These are phyloP conservation scores for Fusarium praegraminearum DNA, from an alignment of 2,329 filamentous ascomycete species.

Conservation along the genomic window DNA sequence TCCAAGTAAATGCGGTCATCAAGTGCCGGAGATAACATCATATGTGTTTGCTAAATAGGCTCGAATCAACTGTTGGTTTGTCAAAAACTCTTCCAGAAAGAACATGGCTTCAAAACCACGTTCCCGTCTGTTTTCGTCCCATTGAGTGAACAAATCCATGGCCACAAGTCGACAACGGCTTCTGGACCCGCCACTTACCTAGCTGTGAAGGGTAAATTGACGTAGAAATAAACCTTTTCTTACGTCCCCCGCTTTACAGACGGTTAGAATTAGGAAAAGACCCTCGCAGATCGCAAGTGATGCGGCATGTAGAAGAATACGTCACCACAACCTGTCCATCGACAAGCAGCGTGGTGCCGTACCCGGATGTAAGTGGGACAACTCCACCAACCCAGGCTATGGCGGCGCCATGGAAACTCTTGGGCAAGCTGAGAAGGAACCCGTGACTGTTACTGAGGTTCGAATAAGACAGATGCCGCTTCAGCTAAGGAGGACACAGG, in stretches of 20 bases:
- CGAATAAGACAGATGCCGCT: neutral
- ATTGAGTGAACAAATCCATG: neutral
- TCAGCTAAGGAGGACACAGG: no score
- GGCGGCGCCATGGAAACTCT: neutral
- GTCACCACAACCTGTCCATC: constrained; percentile 1
- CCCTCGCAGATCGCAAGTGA: neutral
- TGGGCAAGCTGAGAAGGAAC: neutral
- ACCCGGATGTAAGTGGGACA: neutral
- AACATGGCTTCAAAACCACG: neutral
- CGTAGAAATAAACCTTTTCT: neutral
- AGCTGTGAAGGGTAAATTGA: neutral
- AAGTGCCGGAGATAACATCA: neutral
- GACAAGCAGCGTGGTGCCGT: no score
- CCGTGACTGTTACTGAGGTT: no score
- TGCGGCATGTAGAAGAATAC: constrained; percentile 1
- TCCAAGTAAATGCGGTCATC: neutral
- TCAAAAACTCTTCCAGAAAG: neutral
- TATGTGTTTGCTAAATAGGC: neutral
- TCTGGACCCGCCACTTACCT: neutral
- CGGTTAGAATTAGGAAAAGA: neutral
- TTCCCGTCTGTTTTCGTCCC: neutral
- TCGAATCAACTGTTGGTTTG: neutral
- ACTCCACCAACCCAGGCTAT: neutral
- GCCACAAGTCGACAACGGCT: neutral
- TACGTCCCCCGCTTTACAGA: neutral